Evolutionary conservation across 2,329 filamentous ascomycete genomes (phyloP).

Genomic region (Onygena corvina): DNA sequence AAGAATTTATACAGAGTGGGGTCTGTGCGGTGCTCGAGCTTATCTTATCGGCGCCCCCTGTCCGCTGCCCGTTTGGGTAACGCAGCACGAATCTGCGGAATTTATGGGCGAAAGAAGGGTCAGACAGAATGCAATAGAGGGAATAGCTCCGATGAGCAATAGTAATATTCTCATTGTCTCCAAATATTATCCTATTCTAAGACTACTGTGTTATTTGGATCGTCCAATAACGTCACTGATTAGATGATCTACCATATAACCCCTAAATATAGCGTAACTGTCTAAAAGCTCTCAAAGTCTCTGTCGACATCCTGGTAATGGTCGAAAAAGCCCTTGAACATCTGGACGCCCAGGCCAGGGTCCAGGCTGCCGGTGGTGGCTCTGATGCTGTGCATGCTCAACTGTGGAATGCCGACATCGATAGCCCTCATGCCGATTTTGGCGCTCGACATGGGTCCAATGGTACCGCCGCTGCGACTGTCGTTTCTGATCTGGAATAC

Average conservation of each 20-base stretch:
- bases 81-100: not conserved
- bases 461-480: conserved; percentile 74
- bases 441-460: conserved; percentile 80
- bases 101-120: no score
- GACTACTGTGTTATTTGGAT: no score
- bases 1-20: conserved; percentile 11
- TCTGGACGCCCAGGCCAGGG: conserved; percentile 73
- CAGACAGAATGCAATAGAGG: no score
- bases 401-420: conserved; percentile 78
- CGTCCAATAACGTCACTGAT: no score
- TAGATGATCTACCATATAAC: no score
- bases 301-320: conserved; percentile 71
- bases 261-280: conserved; percentile 13
- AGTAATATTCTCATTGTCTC: no score
- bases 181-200: not conserved
- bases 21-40: conserved; percentile 16
- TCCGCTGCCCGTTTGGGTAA: not conserved
- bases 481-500: conserved; percentile 94
- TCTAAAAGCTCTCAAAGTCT: conserved; percentile 48
- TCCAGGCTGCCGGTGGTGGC: conserved; percentile 79
- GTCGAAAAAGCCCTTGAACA: conserved; percentile 83
- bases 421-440: conserved; percentile 70
- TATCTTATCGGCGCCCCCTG: conserved; percentile 27
- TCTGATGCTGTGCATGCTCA: conserved; percentile 88
- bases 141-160: no score